Base-by-base conservation (phyloP, 2,329 filamentous ascomycete species). In the Mollisiaceae sp. region DNA sequence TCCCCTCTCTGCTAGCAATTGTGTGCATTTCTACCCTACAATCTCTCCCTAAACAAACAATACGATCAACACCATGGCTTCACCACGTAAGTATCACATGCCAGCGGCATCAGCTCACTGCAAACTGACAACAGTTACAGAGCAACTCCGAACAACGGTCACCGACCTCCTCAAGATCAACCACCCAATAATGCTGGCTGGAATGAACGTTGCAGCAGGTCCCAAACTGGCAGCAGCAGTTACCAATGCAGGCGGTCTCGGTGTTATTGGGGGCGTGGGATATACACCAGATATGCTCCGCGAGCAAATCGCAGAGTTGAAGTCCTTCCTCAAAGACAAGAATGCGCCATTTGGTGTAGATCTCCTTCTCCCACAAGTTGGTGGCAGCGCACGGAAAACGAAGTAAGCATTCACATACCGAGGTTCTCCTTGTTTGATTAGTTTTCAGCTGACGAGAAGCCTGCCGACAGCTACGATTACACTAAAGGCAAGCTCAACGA, bases 151-250 rank as follows among this genome's bases (percentile, higher is more conserved):
- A 77, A 99, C 95, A 62, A 89, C 92, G 72, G 85, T 94, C 75
- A 99, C 95, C 74, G 94, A 98, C 86, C 91, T 98, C 71, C 91
- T 99, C 82, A 92, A 93, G 85, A 98, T 99, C 87, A 92, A 97
- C 79, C 95, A 99, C 82, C 95, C 95, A 65, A 85, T 99, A 77
- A 84, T 99, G 76, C 89, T 99, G 69, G 95, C 95, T 74, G 95
- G 95, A 79, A 99, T 99, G 95, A 98, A 99, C 85, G 95, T 98
- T 70, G 95, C 95, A 64, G 95, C 95, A 66, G 95, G 95, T 59
- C 95, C 95, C 63, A 96, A 93, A 85, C 89, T 99, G 76, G 95
- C 95, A 61, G 95, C 95, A 39, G 95, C 95, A 50, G 95, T 99
- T 74, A 96, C 94, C 73, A 97, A 99, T 80, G 95, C 95, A 60